These are phyloP conservation scores for Annulohypoxylon truncatum DNA, from an alignment of 2,329 filamentous ascomycete genomes.

Conservation along the genomic window DNA sequence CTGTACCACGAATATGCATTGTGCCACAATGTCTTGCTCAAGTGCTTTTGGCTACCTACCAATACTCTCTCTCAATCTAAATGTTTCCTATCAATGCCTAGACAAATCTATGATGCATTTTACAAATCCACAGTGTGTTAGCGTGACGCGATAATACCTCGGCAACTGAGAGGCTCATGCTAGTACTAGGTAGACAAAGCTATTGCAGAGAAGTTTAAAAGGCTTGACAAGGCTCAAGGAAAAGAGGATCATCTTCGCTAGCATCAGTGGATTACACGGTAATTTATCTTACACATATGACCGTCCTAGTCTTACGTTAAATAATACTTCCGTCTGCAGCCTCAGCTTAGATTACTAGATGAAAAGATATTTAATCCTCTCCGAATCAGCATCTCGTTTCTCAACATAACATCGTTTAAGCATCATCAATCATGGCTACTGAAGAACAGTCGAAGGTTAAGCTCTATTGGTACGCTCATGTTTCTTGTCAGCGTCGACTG, in stretches of 20 bases:
- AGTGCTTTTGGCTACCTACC: no score
- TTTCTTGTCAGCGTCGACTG: background rate
- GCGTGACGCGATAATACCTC: conserved; percentile 20
- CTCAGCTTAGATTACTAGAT: background rate
- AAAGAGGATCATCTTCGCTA: background rate
- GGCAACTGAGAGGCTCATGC: conserved; percentile 21
- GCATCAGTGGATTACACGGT: background rate
- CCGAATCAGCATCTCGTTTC: background rate
- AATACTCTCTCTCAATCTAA: background rate
- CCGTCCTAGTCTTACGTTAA: background rate
- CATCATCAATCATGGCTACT: conserved; percentile 41
- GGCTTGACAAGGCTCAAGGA: background rate
- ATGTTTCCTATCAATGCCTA: background rate
- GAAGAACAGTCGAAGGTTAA: conserved; percentile 65
- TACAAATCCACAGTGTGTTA: conserved; percentile 5
- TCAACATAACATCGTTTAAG: background rate
- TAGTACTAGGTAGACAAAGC: background rate
- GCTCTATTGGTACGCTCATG: conserved; percentile 68
- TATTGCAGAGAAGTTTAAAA: background rate
- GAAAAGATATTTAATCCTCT: background rate
- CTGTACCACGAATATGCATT: no score
- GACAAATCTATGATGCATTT: conserved; percentile 29
- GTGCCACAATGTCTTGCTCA: background rate
- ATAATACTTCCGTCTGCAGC: background rate
- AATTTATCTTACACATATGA: no score